Percentiles rank a stretch among this genome's conserved stretches.
Conservation (phyloP, 352 stramenopile species). For the Phytophthora uliginosa region DNA sequence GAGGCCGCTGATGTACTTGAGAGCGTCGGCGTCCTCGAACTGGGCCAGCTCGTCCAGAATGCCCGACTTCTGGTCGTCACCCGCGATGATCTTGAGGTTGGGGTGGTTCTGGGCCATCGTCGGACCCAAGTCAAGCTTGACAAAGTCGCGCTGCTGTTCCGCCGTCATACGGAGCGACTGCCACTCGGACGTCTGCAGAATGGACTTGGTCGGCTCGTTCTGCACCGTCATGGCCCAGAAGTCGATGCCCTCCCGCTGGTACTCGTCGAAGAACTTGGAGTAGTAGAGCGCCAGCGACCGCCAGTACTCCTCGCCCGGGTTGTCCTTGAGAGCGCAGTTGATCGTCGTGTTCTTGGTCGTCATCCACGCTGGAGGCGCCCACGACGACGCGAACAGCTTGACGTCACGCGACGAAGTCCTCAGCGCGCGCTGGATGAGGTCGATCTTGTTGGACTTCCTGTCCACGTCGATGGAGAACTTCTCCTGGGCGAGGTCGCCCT, state of each 20-base stretch:
- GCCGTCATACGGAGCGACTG: slow-evolving; percentile 70
- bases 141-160: slow-evolving; percentile 70
- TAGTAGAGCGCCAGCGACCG: slow-evolving; percentile 88
- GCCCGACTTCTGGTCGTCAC: slow-evolving; percentile 87
- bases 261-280: slow-evolving; percentile 89
- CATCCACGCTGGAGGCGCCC: slow-evolving; percentile 91
- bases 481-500: slow-evolving; percentile 68
- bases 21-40: slow-evolving; percentile 54
- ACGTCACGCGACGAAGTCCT: slow-evolving; percentile 48
- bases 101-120: slow-evolving; percentile 73
- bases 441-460: slow-evolving; percentile 71
- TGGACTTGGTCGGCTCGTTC: slow-evolving; percentile 84
- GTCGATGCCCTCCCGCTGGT: slow-evolving; percentile 75
- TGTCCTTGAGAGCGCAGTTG: slow-evolving; percentile 66
- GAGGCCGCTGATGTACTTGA: slow-evolving; percentile 86
- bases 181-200: slow-evolving; percentile 57
- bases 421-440: slow-evolving; percentile 72
- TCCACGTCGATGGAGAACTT: slow-evolving; percentile 88
- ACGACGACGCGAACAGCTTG: slow-evolving; percentile 87
- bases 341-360: slow-evolving; percentile 71
- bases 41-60: slow-evolving; percentile 51
- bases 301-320: slow-evolving; percentile 76
- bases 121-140: slow-evolving; percentile 86
- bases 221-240: slow-evolving; percentile 91
- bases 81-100: slow-evolving; percentile 83